A percentile compares a stretch with the other conserved stretches of the same genome.
phyloP scores from a whole-genome alignment of 2,329 filamentous ascomycete genomes.

The Neopestalotiopsis rosae region DNA sequence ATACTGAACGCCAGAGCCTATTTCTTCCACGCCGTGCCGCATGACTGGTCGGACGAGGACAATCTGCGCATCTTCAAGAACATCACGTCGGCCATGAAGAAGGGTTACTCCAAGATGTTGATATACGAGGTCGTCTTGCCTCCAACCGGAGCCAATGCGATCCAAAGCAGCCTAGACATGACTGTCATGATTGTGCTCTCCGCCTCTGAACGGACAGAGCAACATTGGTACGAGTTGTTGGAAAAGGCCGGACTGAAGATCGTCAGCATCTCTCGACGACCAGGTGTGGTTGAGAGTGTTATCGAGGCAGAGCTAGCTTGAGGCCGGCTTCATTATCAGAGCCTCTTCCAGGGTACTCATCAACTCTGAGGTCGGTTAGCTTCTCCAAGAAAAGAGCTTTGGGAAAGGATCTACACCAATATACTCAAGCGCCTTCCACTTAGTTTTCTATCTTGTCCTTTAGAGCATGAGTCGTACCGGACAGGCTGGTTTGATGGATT shows the following conservation, averaged over 20 bases:
- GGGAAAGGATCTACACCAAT: too few species aligned
- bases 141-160: neutral
- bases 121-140: slow-evolving; percentile 29
- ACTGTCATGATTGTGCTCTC: slow-evolving; percentile 14
- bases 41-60: slow-evolving; percentile 44
- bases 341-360: too few species aligned
- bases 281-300: slow-evolving; percentile 16
- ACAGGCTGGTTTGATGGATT: too few species aligned
- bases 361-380: too few species aligned
- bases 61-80: slow-evolving; percentile 38
- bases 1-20: slow-evolving; percentile 32
- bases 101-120: slow-evolving; percentile 45
- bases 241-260: slow-evolving; percentile 4
- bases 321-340: neutral
- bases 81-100: slow-evolving; percentile 61
- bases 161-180: slow-evolving; percentile 11
- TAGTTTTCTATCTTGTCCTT: too few species aligned
- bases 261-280: neutral
- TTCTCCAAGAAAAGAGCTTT: too few species aligned
- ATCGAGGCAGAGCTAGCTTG: slow-evolving; percentile 17
- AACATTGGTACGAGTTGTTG: slow-evolving; percentile 8
- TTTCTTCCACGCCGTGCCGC: slow-evolving; percentile 40
- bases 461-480: too few species aligned
- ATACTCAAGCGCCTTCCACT: too few species aligned
- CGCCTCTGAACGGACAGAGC: slow-evolving; percentile 10